phyloP scores from a whole-genome alignment of 2,329 filamentous ascomycete species.

The Biscogniauxia sp. region DNA sequence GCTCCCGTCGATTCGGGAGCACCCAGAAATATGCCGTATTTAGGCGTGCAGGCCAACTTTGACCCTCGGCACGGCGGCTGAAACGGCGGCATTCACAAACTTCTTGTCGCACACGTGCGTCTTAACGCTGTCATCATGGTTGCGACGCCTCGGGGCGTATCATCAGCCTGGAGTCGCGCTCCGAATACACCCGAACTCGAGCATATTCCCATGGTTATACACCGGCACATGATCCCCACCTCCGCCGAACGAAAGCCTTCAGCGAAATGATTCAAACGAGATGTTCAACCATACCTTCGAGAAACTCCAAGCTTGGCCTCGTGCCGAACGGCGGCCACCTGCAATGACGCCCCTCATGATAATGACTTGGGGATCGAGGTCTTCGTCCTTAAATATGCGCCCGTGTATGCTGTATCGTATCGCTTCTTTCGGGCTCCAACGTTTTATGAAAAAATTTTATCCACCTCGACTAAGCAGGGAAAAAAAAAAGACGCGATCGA shows the following conservation, averaged over 20 bases:
- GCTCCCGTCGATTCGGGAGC: no score
- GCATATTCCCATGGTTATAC: not conserved
- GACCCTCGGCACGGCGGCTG: not conserved
- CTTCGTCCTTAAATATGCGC: not conserved
- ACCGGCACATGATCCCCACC: not conserved
- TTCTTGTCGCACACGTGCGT: not conserved
- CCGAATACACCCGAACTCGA: not conserved
- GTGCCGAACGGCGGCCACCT: slow-evolving; percentile 17
- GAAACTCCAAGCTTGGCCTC: slow-evolving; percentile 26
- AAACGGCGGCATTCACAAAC: not conserved
- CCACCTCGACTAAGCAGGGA: not conserved
- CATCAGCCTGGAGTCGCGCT: not conserved
- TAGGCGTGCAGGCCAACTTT: not conserved
- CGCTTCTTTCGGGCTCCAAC: not conserved
- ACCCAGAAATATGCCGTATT: not conserved
- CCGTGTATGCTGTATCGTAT: not conserved
- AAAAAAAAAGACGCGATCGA: not conserved
- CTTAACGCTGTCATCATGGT: not conserved
- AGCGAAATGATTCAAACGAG: not conserved
- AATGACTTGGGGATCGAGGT: slow-evolving; percentile 4
- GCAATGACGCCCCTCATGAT: slow-evolving; percentile 26
- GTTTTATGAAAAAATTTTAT: not conserved
- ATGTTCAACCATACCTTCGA: slow-evolving; percentile 22
- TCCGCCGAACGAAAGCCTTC: not conserved
- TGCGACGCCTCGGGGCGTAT: not conserved